Evolutionary conservation across 1,284 basidiomycete genomes (phyloP).

Genomic region (Sporisorium scitamineum): DNA sequence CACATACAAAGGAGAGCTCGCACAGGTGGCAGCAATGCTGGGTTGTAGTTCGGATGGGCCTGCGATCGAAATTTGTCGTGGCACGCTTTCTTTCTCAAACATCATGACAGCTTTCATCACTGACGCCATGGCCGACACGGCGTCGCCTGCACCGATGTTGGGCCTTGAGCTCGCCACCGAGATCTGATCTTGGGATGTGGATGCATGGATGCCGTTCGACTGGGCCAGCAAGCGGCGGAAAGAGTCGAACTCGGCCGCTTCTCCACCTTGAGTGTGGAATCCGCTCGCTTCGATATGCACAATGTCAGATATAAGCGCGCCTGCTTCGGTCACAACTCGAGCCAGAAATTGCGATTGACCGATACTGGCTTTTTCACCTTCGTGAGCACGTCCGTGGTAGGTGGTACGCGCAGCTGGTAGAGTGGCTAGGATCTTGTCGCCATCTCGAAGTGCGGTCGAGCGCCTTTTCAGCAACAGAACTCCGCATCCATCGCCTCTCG

Average conservation of each 20-base stretch:
- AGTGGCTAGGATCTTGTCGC: slow-evolving; percentile 47
- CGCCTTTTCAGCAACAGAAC: slow-evolving; percentile 52
- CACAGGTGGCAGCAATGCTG: slow-evolving; percentile 18
- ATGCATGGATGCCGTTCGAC: no score
- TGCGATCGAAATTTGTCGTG: slow-evolving; percentile 33
- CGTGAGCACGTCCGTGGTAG: slow-evolving; percentile 11
- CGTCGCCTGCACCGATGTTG: slow-evolving; percentile 48
- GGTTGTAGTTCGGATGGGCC: slow-evolving; percentile 26
- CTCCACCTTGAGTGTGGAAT: slow-evolving; percentile 26
- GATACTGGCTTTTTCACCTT: not conserved
- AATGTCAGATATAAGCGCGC: slow-evolving; percentile 5
- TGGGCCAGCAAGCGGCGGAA: slow-evolving; percentile 16
- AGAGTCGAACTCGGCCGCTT: slow-evolving; percentile 45
- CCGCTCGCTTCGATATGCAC: slow-evolving; percentile 52
- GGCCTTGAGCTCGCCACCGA: slow-evolving; percentile 42
- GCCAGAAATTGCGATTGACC: slow-evolving; percentile 21
- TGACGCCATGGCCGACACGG: slow-evolving; percentile 46
- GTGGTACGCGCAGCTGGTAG: slow-evolving; percentile 29
- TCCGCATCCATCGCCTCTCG: slow-evolving; percentile 53
- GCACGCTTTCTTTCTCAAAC: slow-evolving; percentile 29
- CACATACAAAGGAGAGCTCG: slow-evolving; percentile 19
- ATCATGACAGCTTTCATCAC: slow-evolving; percentile 52
- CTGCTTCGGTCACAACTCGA: slow-evolving; percentile 23
- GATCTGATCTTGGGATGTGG: not conserved
- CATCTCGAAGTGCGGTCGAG: slow-evolving; percentile 46